Base-by-base conservation (phyloP, 345 rosid species). In the Dovyalis caffra region DNA sequence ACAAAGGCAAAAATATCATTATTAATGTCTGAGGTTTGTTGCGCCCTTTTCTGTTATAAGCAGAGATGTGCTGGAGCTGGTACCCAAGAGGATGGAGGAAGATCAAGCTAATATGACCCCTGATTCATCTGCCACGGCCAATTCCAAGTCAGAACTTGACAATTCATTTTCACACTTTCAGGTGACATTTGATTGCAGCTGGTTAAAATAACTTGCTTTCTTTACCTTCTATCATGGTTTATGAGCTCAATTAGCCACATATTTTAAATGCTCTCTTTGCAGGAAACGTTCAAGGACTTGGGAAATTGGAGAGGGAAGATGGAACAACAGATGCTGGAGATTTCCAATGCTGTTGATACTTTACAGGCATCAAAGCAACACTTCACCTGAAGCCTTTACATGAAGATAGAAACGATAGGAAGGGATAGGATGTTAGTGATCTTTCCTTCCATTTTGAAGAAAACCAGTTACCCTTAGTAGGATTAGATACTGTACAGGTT, bases 251-350 rank as follows among this genome's bases (percentile, higher is more conserved):
- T n/a, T 26, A 58, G 74, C 2, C 34, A 25, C 66, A 20, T 8
- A 28, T 68, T 21, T 51, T n/a, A 63, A 57, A 15, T 62, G 51
- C 34, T 38, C 56, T 57, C 12, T 66, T 74, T 82, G 49, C 88
- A 92, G 97, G 95, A 90, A 81, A 87, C 81, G 81, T 77, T 81
- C 66, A 89, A 92, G 81, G 97, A 95, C 80, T 73, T 88, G 76
- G 71, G 81, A 74, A 85, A 88, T 38, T 92, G 99, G 99, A 95
- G 88, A 82, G 88, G 79, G 28, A 90, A 91, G 83, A 83, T 86
- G 66, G 97, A 92, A 80, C 87, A 90, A 77, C 99, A 88, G 86
- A 82, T 95, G 78, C 75, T 75, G 53, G 94, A 91, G 77, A 77
- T 90, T 47, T 80, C 89, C 33, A 83, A 83, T 77, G 69, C 92